Percentiles rank a stretch among this genome's conserved stretches.
phyloP scores from a whole-genome alignment of 1,139 yeast species.

The Geotrichum carabidarum region DNA sequence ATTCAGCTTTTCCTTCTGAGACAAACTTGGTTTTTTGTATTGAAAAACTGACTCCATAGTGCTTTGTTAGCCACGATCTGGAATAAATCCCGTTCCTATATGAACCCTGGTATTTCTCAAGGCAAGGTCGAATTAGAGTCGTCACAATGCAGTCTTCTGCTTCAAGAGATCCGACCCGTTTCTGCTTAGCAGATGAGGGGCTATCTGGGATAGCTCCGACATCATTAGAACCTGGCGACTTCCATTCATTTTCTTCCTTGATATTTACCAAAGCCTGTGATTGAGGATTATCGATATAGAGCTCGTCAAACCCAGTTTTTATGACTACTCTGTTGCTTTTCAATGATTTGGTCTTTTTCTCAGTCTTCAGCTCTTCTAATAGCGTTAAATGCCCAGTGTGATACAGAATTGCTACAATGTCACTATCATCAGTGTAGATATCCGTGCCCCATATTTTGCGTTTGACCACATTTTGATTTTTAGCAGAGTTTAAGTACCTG shows the following conservation, averaged over 20 bases:
- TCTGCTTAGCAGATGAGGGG: too few species aligned
- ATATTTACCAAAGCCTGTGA: too few species aligned
- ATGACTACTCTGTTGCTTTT: neutral
- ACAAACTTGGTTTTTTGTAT: conserved; percentile 48
- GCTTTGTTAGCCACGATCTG: conserved; percentile 64
- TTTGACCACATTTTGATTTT: conserved; percentile 43
- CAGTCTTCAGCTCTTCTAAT: neutral
- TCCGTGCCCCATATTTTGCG: conserved; percentile 89
- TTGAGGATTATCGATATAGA: neutral
- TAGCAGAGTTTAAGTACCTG: conserved; percentile 29
- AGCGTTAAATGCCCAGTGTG: conserved; percentile 60
- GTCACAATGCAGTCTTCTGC: conserved; percentile 62
- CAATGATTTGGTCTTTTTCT: neutral
- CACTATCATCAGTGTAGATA: conserved; percentile 89
- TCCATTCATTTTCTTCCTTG: too few species aligned
- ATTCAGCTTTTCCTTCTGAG: conserved; percentile 35
- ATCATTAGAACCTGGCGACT: too few species aligned
- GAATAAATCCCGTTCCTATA: conserved; percentile 66
- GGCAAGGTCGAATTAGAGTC: conserved; percentile 61
- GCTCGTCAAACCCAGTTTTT: neutral
- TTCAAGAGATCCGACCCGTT: too few species aligned
- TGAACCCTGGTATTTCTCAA: conserved; percentile 57
- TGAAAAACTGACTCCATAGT: conserved; percentile 65
- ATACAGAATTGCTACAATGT: conserved; percentile 63
- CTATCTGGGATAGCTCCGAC: too few species aligned